These are phyloP conservation scores for Bisporella sp. DNA, from an alignment of 2,329 filamentous ascomycete genomes.

Conservation along the genomic window DNA sequence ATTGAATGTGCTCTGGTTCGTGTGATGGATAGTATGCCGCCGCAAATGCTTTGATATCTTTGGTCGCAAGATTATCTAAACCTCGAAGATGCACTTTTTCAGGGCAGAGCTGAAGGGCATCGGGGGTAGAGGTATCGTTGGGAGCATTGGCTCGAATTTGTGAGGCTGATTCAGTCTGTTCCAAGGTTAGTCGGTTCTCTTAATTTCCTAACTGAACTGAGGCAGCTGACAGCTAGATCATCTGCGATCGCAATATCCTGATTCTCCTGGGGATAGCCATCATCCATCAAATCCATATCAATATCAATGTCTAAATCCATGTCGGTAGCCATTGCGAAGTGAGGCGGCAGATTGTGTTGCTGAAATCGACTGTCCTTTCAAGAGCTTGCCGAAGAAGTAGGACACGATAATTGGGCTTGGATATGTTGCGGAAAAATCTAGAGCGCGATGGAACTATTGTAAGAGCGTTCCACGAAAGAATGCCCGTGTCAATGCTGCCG, in stretches of 20 bases:
- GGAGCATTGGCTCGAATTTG: slow-evolving; percentile 6
- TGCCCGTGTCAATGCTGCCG: too few species aligned
- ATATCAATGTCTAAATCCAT: slow-evolving; percentile 76
- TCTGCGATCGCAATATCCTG: slow-evolving; percentile 17
- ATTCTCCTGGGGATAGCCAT: slow-evolving; percentile 15
- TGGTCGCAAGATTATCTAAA: slow-evolving; percentile 72
- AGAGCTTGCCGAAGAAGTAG: too few species aligned
- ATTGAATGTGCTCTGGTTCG: slow-evolving; percentile 64
- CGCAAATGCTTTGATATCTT: slow-evolving; percentile 72
- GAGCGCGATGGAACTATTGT: too few species aligned
- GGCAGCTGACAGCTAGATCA: slow-evolving; percentile 6
- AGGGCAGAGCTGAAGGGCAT: slow-evolving; percentile 16
- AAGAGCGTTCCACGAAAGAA: too few species aligned
- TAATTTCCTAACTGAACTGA: not conserved
- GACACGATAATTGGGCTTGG: too few species aligned
- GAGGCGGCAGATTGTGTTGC: too few species aligned
- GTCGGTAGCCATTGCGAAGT: slow-evolving; percentile 25
- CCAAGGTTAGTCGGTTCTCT: slow-evolving; percentile 7
- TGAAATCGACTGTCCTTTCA: too few species aligned
- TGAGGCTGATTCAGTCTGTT: not conserved
- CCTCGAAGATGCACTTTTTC: slow-evolving; percentile 62
- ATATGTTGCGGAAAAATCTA: too few species aligned
- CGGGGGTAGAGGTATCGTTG: slow-evolving; percentile 18
- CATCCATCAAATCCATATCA: slow-evolving; percentile 50
- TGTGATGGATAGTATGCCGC: slow-evolving; percentile 55